Conservation (phyloP, 345 rosid species). For the Theobroma cacao region DNA sequence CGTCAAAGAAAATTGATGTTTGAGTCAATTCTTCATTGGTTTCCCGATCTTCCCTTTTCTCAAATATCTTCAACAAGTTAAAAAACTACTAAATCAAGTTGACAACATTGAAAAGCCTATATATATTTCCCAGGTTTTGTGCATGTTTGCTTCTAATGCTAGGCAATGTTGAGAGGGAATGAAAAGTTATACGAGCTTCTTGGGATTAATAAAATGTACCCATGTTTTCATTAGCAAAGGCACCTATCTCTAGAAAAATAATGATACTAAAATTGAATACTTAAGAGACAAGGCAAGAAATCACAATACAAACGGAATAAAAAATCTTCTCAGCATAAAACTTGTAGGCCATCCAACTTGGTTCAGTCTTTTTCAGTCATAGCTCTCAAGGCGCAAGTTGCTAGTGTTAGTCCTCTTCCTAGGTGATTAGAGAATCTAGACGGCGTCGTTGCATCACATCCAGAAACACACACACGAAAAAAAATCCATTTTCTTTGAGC, state of each 20-base stretch:
- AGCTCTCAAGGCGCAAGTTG: not conserved
- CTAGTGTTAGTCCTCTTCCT: not conserved
- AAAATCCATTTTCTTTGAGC: too few species aligned
- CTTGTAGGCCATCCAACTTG: not conserved
- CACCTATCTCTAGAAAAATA: not conserved
- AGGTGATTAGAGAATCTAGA: not conserved
- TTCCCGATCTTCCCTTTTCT: not conserved
- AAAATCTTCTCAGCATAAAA: not conserved
- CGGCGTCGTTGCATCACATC: not conserved
- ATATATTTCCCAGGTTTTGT: not conserved
- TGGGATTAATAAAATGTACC: not conserved
- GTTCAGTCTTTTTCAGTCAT: constrained; percentile 1
- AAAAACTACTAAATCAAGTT: too few species aligned
- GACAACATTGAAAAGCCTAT: not conserved
- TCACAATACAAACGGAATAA: not conserved
- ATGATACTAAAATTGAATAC: not conserved
- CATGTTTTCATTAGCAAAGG: constrained; percentile 1
- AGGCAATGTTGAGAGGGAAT: not conserved
- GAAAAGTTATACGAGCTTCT: not conserved
- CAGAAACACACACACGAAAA: too few species aligned
- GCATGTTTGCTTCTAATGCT: not conserved
- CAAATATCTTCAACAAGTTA: not conserved
- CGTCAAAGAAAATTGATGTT: not conserved
- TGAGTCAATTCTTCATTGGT: not conserved
- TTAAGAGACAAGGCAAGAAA: constrained; percentile 19